Percentiles rank a stretch among this genome's conserved stretches.
Conservation (phyloP, 176 grass and related monocot species). For the Oryza punctata region DNA sequence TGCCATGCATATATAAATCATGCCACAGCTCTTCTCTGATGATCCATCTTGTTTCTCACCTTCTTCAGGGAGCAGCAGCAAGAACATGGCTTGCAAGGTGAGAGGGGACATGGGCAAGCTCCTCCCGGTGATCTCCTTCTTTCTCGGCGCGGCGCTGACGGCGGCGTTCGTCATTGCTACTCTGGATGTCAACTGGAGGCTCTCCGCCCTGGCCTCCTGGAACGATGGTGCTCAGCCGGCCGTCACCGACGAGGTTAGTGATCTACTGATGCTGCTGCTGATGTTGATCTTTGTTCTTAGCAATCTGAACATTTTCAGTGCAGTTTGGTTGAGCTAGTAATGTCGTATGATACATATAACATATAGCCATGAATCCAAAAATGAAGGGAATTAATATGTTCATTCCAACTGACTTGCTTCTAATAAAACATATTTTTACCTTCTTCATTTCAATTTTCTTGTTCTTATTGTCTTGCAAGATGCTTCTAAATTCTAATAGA, state of each 20-base stretch:
- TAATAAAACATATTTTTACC: no score
- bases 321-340: background rate
- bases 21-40: slow-evolving; percentile 25
- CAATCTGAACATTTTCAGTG: background rate
- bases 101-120: slow-evolving; percentile 36
- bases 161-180: slow-evolving; percentile 31
- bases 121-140: slow-evolving; percentile 45
- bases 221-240: slow-evolving; percentile 1
- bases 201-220: slow-evolving; percentile 38
- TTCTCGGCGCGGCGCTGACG: slow-evolving; percentile 41
- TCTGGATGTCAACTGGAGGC: slow-evolving; percentile 31
- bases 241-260: slow-evolving; percentile 34
- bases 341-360: no score
- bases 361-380: no score
- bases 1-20: slow-evolving; percentile 26
- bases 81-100: slow-evolving; percentile 37
- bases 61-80: slow-evolving; percentile 18
- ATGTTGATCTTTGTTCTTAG: background rate
- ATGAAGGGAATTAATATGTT: no score
- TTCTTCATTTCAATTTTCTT: background rate
- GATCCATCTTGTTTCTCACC: background rate
- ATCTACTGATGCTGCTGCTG: background rate
- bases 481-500: background rate
- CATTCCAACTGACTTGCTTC: no score
- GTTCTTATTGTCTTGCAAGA: background rate